Evolutionary conservation across 495 filamentous ascomycete species (phyloP).

Genomic region (Lasiosphaeria hispida): DNA sequence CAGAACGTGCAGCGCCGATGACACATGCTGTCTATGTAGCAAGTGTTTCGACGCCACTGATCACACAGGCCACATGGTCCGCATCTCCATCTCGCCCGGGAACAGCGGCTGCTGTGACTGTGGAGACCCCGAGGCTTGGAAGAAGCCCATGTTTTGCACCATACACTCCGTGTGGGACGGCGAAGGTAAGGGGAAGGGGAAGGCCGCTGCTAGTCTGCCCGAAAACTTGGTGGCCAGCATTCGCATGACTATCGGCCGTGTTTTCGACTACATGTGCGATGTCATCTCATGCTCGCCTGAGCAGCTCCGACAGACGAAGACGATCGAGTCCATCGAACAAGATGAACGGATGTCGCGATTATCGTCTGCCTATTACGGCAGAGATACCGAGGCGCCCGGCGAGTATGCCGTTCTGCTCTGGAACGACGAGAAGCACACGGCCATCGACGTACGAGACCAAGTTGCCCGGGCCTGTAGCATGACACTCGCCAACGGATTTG

Average conservation of each 20-base stretch:
- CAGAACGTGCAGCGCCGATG: constrained; percentile 85
- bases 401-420: constrained; percentile 89
- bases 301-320: constrained; percentile 82
- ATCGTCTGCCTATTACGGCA: constrained; percentile 68
- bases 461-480: constrained; percentile 86
- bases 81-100: constrained; percentile 77
- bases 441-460: constrained; percentile 84
- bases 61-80: constrained; percentile 89
- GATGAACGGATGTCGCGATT: constrained; percentile 82
- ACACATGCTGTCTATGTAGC: constrained; percentile 83
- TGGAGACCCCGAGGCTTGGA: constrained; percentile 93
- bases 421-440: constrained; percentile 99
- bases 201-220: constrained; percentile 57
- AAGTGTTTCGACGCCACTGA: constrained; percentile 94
- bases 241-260: constrained; percentile 76
- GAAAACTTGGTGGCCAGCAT: constrained; percentile 72
- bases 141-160: constrained; percentile 79
- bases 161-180: constrained; percentile 73
- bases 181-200: constrained; percentile 63
- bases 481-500: constrained; percentile 61
- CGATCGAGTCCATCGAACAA: constrained; percentile 68
- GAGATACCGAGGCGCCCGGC: constrained; percentile 47
- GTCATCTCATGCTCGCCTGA: constrained; percentile 97
- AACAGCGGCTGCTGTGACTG: constrained; percentile 97
- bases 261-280: constrained; percentile 92